phyloP scores from a whole-genome alignment of 306 rosid species.

The Trifolium dubium region DNA sequence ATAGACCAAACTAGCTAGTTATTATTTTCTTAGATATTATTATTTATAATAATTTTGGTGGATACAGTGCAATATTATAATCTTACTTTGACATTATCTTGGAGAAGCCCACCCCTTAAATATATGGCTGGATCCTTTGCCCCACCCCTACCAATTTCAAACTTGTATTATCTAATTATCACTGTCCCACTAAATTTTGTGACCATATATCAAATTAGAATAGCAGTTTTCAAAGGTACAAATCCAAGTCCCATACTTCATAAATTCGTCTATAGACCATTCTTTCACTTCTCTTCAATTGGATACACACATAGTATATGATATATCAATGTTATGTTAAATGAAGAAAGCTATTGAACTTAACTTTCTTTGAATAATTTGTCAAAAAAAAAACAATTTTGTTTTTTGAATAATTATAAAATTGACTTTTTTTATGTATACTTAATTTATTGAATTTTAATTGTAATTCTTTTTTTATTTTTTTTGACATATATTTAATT shows the following conservation, averaged over 20 bases:
- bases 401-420: too few relatives aligned
- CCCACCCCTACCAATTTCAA: constrained; percentile 20
- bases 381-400: too few relatives aligned
- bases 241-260: constrained; percentile 30
- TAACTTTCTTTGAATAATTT: too few relatives aligned
- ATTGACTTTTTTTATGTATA: too few relatives aligned
- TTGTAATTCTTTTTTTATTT: too few relatives aligned
- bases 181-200: constrained; percentile 21
- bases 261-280: background rate
- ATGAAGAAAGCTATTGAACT: background rate
- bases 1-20: too few relatives aligned
- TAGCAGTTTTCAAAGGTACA: constrained; percentile 6
- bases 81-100: background rate
- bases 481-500: too few relatives aligned
- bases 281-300: background rate
- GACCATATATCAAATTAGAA: constrained; percentile 3
- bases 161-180: background rate
- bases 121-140: constrained; percentile 24
- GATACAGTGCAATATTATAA: background rate
- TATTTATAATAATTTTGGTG: too few relatives aligned
- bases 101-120: constrained; percentile 2
- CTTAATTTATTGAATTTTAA: too few relatives aligned
- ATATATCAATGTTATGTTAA: background rate
- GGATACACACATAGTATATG: background rate
- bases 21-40: too few relatives aligned